Evolutionary conservation across 306 rosid genomes (phyloP).

Genomic region (Cyamopsis tetragonoloba): DNA sequence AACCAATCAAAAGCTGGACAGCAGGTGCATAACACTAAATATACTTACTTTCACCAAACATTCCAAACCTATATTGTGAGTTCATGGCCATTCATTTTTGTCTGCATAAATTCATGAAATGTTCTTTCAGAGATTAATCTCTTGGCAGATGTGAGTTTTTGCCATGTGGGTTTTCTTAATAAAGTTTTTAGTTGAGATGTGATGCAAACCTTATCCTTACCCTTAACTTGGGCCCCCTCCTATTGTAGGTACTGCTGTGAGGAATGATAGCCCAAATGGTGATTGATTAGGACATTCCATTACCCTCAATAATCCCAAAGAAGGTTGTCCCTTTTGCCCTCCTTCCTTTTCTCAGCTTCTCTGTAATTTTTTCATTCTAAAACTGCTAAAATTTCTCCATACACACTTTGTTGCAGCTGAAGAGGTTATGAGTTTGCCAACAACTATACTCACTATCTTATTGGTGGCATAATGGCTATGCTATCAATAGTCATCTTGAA

Average conservation of each 20-base stretch:
- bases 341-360: constrained; percentile 40
- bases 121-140: constrained; percentile 20
- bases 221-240: constrained; percentile 45
- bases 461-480: constrained; percentile 3
- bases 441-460: constrained; percentile 24
- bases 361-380: constrained; percentile 25
- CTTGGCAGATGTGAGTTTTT: constrained; percentile 8
- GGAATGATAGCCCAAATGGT: constrained; percentile 33
- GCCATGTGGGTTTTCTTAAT: constrained; percentile 31
- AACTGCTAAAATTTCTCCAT: constrained; percentile 25
- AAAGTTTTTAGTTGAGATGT: constrained; percentile 36
- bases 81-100: neutral
- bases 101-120: constrained; percentile 13
- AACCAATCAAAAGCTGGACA: no score
- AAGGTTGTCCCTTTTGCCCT: constrained; percentile 43
- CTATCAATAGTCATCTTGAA: neutral
- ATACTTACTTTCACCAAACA: constrained; percentile 16
- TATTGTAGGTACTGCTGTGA: constrained; percentile 41
- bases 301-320: constrained; percentile 36
- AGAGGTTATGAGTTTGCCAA: constrained; percentile 26
- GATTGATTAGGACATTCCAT: constrained; percentile 46
- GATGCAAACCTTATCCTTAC: constrained; percentile 31
- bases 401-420: constrained; percentile 35
- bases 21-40: no score
- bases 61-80: neutral